Conservation (phyloP, 2,329 filamentous ascomycete species). For the Arthroderma sp. region DNA sequence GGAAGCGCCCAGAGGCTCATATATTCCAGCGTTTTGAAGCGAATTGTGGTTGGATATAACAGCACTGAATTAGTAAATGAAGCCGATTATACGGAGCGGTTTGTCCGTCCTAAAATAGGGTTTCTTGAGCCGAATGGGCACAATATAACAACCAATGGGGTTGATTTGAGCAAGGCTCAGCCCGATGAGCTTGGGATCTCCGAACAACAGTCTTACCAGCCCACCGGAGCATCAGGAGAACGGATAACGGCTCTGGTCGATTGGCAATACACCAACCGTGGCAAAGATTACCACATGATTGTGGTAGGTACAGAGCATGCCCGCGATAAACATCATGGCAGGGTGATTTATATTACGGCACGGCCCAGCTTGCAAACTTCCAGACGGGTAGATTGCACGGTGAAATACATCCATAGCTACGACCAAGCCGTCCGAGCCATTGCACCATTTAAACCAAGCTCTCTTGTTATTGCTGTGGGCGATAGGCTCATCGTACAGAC, state of each 20-base stretch:
- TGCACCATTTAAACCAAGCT: slow-evolving; percentile 35
- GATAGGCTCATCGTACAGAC: slow-evolving; percentile 31
- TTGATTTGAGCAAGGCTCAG: slow-evolving; percentile 1
- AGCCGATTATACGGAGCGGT: slow-evolving; percentile 18
- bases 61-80: slow-evolving; percentile 16
- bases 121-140: slow-evolving; percentile 26
- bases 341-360: slow-evolving; percentile 25
- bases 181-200: slow-evolving; percentile 1
- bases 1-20: slow-evolving; percentile 31
- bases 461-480: slow-evolving; percentile 34
- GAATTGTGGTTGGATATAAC: slow-evolving; percentile 38
- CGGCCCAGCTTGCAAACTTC: slow-evolving; percentile 16
- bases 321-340: not conserved
- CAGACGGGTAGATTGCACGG: slow-evolving; percentile 19
- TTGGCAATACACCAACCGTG: slow-evolving; percentile 24
- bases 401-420: slow-evolving; percentile 25
- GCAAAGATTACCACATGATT: slow-evolving; percentile 28
- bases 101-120: slow-evolving; percentile 23
- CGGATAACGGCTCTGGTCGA: slow-evolving; percentile 30
- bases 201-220: slow-evolving; percentile 13
- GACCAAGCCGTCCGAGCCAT: slow-evolving; percentile 39
- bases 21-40: slow-evolving; percentile 33
- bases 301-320: slow-evolving; percentile 27
- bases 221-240: slow-evolving; percentile 25
- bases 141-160: not conserved